Base-by-base conservation (phyloP, 163 green algal genomes). In the Trebouxia gelatinosa region DNA sequence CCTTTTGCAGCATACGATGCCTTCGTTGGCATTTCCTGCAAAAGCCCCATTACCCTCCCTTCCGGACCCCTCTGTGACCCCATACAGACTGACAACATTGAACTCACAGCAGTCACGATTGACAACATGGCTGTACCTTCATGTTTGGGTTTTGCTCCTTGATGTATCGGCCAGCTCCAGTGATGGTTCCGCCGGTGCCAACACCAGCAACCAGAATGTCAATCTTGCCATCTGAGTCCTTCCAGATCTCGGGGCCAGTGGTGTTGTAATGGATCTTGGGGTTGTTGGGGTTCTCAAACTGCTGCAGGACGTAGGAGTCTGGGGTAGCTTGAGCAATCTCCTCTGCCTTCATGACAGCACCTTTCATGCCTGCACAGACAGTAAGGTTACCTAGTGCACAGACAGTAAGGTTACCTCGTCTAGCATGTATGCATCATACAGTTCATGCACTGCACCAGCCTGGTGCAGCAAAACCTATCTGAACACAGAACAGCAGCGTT, bases 241-340 rank as follows among this genome's bases (percentile, higher is more conserved):
- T 84, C 95, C 95, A 99, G 77, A 99, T 95, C 89, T 99, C 96
- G n/a, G 95, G 95, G 0, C 95, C 96, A 0, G 96, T 99, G 28
- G 92, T 97, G 72, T 94, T 79, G 72, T 93, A 94, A 85, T 97
- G 92, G 43, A 96, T 81, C 75, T 90, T 88, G 0, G 95, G 93
- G 85, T 98, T 98, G 82, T 89, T 88, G 11, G 93, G 92, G 88
- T 98, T 98, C 79, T 98, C 92, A 88, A 98, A 98, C 86, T 98
- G 94, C 87, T 98, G 93, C 68, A 97, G 89, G 65, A 98, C 94
- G 87, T 90, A 97, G 0, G 95, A 89, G 83, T 97, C 87, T n/a
- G 86, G 78, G 1, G 87, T 97, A 7, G 86, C 85, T 3, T 83
- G 85, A 11, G 93, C 91, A 80, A 99, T 96, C 84, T 98, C 95